These are phyloP conservation scores for Ophiostoma australiae DNA, from an alignment of 2,329 filamentous ascomycete genomes.

Conservation along the genomic window DNA sequence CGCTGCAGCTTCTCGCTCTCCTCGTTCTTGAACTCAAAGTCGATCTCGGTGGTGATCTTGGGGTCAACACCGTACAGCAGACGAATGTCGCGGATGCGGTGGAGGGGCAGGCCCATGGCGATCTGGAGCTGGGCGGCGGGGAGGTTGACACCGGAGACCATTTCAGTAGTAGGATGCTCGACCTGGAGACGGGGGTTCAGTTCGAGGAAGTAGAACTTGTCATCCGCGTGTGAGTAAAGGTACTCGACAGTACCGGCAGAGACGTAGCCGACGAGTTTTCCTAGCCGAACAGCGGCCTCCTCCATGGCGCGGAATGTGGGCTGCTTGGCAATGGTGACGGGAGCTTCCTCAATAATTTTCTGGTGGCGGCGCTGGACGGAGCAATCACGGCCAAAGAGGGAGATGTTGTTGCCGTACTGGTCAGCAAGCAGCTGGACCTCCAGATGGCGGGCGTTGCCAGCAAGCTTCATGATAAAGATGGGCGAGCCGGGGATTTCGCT, in stretches of 20 bases:
- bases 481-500: conserved; percentile 97
- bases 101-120: conserved; percentile 95
- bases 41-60: conserved; percentile 77
- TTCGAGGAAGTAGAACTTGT: conserved; percentile 99
- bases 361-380: conserved; percentile 97
- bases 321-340: conserved; percentile 88
- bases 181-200: conserved; percentile 98
- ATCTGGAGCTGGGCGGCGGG: conserved; percentile 97
- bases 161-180: conserved; percentile 98
- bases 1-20: conserved; percentile 80
- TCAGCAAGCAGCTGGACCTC: conserved; percentile 96
- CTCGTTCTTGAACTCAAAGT: conserved; percentile 91
- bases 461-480: conserved; percentile 99
- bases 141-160: conserved; percentile 97
- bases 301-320: conserved; percentile 95
- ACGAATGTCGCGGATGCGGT: conserved; percentile 93
- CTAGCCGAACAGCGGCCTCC: conserved; percentile 88
- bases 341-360: conserved; percentile 99
- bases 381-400: conserved; percentile 95
- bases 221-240: conserved; percentile 93
- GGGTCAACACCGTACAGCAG: conserved; percentile 94
- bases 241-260: conserved; percentile 99
- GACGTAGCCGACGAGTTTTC: conserved; percentile 92
- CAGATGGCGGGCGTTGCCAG: conserved; percentile 90
- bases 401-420: conserved; percentile 99